Percentiles rank a stretch among this genome's conserved stretches.
Evolutionary conservation across 2,329 filamentous ascomycete genomes (phyloP).

Genomic region (Aureobasidium musti): DNA sequence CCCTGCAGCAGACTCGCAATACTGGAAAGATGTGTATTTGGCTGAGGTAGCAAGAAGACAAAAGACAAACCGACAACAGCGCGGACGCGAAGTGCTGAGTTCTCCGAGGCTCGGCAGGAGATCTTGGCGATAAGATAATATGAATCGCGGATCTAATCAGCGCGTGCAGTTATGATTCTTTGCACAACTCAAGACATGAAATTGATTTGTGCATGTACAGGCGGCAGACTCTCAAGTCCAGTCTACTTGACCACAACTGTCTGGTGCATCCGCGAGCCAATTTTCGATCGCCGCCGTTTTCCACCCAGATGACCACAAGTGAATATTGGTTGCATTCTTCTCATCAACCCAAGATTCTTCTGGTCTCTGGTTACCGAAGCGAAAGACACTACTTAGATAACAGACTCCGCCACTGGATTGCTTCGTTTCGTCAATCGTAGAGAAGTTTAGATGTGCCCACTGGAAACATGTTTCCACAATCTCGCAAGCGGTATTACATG

Average conservation of each 20-base stretch:
- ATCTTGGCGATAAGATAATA: constrained; percentile 21
- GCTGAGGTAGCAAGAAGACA: background rate
- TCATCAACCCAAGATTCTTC: constrained; percentile 33
- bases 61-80: background rate
- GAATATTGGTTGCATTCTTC: constrained; percentile 7
- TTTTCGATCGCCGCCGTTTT: background rate
- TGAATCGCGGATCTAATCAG: constrained; percentile 5
- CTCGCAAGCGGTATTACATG: constrained; percentile 29
- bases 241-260: constrained; percentile 3
- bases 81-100: background rate
- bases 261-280: constrained; percentile 11
- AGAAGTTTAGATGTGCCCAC: constrained; percentile 34
- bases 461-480: constrained; percentile 28
- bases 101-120: constrained; percentile 5
- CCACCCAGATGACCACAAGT: constrained; percentile 14
- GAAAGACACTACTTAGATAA: constrained; percentile 34
- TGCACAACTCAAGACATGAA: background rate
- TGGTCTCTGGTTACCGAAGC: constrained; percentile 30
- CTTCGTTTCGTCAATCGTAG: constrained; percentile 3
- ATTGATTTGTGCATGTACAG: background rate
- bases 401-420: constrained; percentile 30
- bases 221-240: background rate
- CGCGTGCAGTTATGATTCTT: no score
- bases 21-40: no score
- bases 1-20: background rate